Evolutionary conservation across 2,329 filamentous ascomycete genomes (phyloP).

Genomic region (Xylariaceae sp.): DNA sequence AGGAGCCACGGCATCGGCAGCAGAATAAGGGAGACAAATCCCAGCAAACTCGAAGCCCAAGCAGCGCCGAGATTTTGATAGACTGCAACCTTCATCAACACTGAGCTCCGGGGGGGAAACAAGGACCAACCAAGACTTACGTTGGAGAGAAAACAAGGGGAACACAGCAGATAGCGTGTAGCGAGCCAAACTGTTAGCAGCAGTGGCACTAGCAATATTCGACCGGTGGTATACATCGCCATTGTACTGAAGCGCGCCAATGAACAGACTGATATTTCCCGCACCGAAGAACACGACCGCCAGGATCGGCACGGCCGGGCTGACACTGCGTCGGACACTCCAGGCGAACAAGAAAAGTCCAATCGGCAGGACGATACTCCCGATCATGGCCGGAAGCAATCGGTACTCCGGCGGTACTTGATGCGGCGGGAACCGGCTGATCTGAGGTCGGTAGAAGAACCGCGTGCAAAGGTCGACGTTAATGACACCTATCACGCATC

Average conservation of each 20-base stretch:
- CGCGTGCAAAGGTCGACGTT: conserved; percentile 39
- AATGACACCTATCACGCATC: conserved; percentile 39
- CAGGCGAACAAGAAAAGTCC: conserved; percentile 58
- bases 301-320: conserved; percentile 46
- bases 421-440: conserved; percentile 30
- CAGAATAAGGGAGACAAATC: conserved; percentile 42
- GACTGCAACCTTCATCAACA: conserved; percentile 30
- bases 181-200: conserved; percentile 53
- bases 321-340: conserved; percentile 41
- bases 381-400: conserved; percentile 54
- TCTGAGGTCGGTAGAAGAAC: conserved; percentile 38
- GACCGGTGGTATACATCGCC: conserved; percentile 51
- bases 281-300: conserved; percentile 53
- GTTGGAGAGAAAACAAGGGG: conserved; percentile 56
- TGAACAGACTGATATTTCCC: conserved; percentile 56
- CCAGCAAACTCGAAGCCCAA: conserved; percentile 45
- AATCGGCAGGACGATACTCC: conserved; percentile 46
- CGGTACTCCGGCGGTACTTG: conserved; percentile 47
- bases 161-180: conserved; percentile 53
- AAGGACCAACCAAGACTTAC: conserved; percentile 30
- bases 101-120: neutral
- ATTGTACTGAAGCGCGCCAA: conserved; percentile 36
- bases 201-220: conserved; percentile 52
- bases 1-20: conserved; percentile 49
- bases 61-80: conserved; percentile 39